Base-by-base conservation (phyloP, 78 protist genomes). In the Salpingoeca rosetta region DNA sequence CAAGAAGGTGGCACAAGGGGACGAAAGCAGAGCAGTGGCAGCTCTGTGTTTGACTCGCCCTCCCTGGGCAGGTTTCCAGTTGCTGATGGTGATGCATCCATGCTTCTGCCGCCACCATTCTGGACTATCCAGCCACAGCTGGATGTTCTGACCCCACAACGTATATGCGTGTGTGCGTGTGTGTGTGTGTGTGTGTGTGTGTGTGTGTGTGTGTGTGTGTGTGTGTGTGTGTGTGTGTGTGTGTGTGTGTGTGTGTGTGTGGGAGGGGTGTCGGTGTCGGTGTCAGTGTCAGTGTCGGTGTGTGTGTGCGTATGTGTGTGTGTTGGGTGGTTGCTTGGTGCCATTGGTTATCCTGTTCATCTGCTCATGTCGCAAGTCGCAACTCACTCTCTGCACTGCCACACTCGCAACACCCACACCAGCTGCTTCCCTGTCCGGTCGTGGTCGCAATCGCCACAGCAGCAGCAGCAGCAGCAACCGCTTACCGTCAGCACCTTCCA, bases 111-210 rank as follows among this genome's bases (percentile, higher is more conserved):
- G n/a, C n/a, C n/a, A n/a, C n/a, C n/a, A n/a, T n/a, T n/a, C n/a
- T n/a, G n/a, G n/a, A n/a, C n/a, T n/a, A n/a, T n/a, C n/a, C n/a
- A n/a, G n/a, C n/a, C n/a, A n/a, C n/a, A n/a, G n/a, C n/a, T n/a
- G n/a, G n/a, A n/a, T n/a, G n/a, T n/a, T n/a, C n/a, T n/a, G n/a
- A n/a, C n/a, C n/a, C n/a, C n/a, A n/a, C n/a, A n/a, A n/a, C n/a
- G 83, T 42, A 57, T 80, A 57, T 42, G 83, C 43, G 83, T 42
- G 72, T 80, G 82, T 44, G 83, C 22, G 83, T 80, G 83, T 42
- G 83, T 80, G 83, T 42, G 83, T 80, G 83, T 36, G 83, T 80
- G 83, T 36, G 83, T 80, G 83, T 42, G 83, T 80, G 82, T 79
- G 82, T 79, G 82, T 79, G 82, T 79, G 82, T 79, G 82, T 40